Evolutionary conservation across 441 rosid species (phyloP).

Genomic region (Geranium incanum): DNA sequence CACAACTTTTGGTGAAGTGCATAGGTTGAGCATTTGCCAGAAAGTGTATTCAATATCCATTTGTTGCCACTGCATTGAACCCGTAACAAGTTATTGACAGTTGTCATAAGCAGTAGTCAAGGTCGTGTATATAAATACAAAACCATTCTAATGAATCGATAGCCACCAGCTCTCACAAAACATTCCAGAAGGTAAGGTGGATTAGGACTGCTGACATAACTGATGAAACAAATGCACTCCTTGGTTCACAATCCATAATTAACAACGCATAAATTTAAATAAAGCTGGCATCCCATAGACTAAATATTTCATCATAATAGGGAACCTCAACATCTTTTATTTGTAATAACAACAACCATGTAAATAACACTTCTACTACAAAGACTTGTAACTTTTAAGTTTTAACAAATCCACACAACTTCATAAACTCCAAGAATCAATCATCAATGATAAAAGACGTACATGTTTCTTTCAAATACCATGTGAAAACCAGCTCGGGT

Average conservation of each 20-base stretch:
- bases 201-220: neutral
- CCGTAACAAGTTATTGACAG: neutral
- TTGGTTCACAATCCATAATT: neutral
- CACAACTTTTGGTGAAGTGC: conserved; percentile 98
- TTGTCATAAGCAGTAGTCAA: neutral
- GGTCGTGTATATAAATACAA: neutral
- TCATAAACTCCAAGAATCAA: neutral
- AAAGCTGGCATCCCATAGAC: neutral
- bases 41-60: conserved; percentile 98
- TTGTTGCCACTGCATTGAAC: conserved; percentile 86
- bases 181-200: neutral
- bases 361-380: neutral
- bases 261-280: neutral
- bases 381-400: neutral
- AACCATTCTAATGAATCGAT: neutral
- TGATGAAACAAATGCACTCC: neutral
- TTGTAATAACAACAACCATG: neutral
- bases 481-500: neutral
- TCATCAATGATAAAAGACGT: neutral
- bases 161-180: neutral
- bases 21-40: conserved; percentile 97
- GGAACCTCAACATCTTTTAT: neutral
- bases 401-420: neutral
- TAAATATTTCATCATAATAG: neutral
- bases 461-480: neutral